Conservation (phyloP, 192 early-diverging fungal genomes). For the Coemansia sp. region DNA sequence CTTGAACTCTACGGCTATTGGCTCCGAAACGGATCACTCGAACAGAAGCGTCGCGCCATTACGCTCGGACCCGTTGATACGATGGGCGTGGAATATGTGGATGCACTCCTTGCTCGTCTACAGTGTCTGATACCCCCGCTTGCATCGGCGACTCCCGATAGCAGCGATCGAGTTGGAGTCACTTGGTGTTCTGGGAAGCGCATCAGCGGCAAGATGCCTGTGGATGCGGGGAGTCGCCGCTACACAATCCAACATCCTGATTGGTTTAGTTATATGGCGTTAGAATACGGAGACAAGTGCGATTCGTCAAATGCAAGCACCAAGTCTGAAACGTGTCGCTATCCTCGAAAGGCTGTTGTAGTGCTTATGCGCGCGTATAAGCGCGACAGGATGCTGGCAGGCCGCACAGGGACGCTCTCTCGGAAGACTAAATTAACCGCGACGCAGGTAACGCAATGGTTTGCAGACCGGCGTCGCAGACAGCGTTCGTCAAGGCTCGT, state of each 20-base stretch:
- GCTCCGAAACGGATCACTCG: conserved; percentile 13
- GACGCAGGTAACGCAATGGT: not conserved
- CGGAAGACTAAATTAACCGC: not conserved
- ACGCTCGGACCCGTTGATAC: not conserved
- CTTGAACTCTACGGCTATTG: conserved; percentile 33
- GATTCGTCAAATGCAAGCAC: not conserved
- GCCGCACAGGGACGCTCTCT: not conserved
- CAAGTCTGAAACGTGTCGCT: not conserved
- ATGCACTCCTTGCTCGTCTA: conserved; percentile 7
- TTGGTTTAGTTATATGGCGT: conserved; percentile 10
- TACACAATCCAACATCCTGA: not conserved
- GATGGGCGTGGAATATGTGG: conserved; percentile 2
- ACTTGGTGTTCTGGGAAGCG: not conserved
- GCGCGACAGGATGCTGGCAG: not conserved
- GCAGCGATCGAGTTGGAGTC: not conserved
- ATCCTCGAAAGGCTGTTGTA: not conserved
- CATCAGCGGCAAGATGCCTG: not conserved
- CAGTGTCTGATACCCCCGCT: conserved; percentile 3
- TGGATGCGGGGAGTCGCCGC: not conserved
- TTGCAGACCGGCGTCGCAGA: not conserved
- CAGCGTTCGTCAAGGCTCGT: not conserved
- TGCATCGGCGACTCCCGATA: not conserved
- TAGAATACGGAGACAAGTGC: conserved; percentile 4
- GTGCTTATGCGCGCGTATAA: not conserved
- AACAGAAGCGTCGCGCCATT: not conserved